Evolutionary conservation across 371 early-diverging fungal genomes (phyloP), one percentile per base, ranked within the genome.

Genomic region (Dipsacomyces acuminosporus): DNA sequence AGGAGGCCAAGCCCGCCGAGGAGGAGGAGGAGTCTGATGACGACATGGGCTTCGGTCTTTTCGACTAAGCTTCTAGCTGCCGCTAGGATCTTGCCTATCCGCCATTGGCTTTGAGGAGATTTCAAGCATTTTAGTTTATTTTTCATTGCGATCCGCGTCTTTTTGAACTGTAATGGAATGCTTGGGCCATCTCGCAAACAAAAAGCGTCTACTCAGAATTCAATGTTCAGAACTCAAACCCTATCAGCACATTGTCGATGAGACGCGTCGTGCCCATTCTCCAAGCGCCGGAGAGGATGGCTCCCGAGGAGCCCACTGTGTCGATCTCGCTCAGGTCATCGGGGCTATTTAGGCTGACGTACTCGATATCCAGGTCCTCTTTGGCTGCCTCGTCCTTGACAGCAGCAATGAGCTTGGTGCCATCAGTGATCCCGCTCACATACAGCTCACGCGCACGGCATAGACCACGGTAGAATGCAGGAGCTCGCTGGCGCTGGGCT

Each of bases 231-330:
- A 74, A 47, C 33, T 51, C 45, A 21, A 72, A 74, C 0, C 87
- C 81, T 6, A 90, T 52, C 22, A 91, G 67, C 8, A 93, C 54
- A 70, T 96, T 98, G 71, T 98, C 98, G 48, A 98, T 95, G 26
- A 98, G 74, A 24, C 98, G 76, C 8, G 96, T 93, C n/a, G 74
- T 81, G 33, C 94, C 94, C 35, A 95, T 82, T 54, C 78, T 81
- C 21, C 95, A 82, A 8, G 96, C 98, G 26, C 92, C 90, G 15
- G 89, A 90, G 24, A 95, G 76, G 41, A 98, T 86, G 23, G 88
- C 95, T 3, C 88, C 86, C 25, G 43, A 35, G 24, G 74, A 75
- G 20, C 55, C 75, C 17, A 82, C 46, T 0, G n/a, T 43, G 8
- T 81, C 69, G 22, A 87, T 56, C 62, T 90, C 89, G 13, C 13